phyloP scores from a whole-genome alignment of 805 yeast genomes.

The Sugiyamaella qingdaonensis region DNA sequence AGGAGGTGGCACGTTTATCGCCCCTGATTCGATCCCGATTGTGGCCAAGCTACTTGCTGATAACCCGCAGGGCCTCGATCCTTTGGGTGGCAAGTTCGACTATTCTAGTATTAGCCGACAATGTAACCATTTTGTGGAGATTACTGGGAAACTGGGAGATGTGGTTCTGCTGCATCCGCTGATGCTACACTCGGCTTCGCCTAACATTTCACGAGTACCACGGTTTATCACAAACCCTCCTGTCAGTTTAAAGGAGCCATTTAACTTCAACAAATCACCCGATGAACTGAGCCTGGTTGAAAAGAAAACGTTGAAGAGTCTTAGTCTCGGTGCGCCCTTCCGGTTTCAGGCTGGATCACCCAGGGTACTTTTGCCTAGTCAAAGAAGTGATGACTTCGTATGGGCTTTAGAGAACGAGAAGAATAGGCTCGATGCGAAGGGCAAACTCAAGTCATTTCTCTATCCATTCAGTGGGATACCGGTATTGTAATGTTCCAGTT shows the following conservation, averaged over 20 bases:
- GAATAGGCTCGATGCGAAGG: not conserved
- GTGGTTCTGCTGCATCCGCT: conserved; percentile 17
- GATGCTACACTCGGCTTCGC: conserved; percentile 18
- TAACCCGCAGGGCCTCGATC: conserved; percentile 10
- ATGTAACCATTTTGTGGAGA: conserved; percentile 17
- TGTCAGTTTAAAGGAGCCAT: conserved; percentile 17
- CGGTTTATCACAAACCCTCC: conserved; percentile 17
- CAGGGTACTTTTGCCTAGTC: not conserved
- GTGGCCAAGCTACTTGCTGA: conserved; percentile 5
- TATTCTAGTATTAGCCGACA: not conserved
- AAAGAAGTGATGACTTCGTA: not conserved
- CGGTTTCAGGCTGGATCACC: conserved; percentile 7
- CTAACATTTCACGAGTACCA: conserved; percentile 15
- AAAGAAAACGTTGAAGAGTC: conserved; percentile 9
- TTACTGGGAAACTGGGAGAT: conserved; percentile 16
- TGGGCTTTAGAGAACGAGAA: conserved; percentile 2
- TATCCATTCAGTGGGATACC: conserved; percentile 3
- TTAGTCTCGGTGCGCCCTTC: conserved; percentile 6
- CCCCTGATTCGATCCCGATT: conserved; percentile 12
- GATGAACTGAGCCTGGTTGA: conserved; percentile 14
- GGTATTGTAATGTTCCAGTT: too few species aligned
- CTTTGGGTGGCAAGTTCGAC: not conserved
- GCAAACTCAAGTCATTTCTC: conserved; percentile 1
- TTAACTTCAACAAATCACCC: conserved; percentile 12
- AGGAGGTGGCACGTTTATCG: conserved; percentile 12